Evolutionary conservation across 768 basidiomycete genomes (phyloP).

Genomic region (Rhizopogon roseolus): DNA sequence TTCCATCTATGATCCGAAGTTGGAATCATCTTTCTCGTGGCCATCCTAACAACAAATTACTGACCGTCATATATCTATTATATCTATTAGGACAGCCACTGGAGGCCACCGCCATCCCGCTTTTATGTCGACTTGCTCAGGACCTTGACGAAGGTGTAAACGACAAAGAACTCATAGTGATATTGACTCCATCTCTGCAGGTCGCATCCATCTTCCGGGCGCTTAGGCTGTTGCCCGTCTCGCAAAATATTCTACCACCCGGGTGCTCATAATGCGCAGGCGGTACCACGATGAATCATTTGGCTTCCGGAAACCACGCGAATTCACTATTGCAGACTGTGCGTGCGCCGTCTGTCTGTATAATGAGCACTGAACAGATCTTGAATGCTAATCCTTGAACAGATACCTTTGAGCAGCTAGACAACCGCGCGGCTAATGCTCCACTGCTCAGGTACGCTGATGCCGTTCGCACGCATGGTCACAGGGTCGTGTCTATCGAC

Average conservation of each 20-base stretch:
- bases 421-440: constrained; percentile 68
- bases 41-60: no score
- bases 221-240: neutral
- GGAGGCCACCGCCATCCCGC: no score
- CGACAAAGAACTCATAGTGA: no score
- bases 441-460: constrained; percentile 85
- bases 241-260: constrained; percentile 4
- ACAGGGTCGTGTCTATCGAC: constrained; percentile 82
- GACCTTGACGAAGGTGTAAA: neutral
- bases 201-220: neutral
- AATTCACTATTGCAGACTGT: constrained; percentile 72
- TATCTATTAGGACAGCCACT: no score
- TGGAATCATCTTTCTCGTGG: no score
- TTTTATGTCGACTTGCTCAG: no score
- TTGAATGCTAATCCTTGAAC: neutral
- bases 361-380: neutral
- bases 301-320: constrained; percentile 63
- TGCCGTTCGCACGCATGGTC: constrained; percentile 79
- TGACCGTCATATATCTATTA: no score
- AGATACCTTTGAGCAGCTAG: constrained; percentile 65
- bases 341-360: constrained; percentile 21
- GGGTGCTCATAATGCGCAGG: constrained; percentile 21
- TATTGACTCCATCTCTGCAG: neutral
- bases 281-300: constrained; percentile 77
- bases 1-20: neutral